Base-by-base conservation (phyloP, 2,329 filamentous ascomycete genomes). In the Rhytidhysteron rufulum region DNA sequence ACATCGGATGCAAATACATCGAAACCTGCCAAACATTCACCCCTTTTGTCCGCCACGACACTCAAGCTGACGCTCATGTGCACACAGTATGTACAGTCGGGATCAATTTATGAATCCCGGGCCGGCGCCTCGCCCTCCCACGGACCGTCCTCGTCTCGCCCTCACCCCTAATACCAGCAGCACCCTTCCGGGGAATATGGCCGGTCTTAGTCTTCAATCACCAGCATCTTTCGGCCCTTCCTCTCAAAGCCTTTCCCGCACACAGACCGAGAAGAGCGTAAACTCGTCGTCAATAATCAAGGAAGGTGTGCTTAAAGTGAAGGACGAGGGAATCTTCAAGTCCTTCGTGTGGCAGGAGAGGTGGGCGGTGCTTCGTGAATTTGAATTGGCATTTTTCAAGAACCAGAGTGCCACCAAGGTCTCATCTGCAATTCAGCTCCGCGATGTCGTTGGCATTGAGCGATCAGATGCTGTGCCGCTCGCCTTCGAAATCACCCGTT, bases 21-120 rank as follows among this genome's bases (percentile, higher is more conserved):
- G 31, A 33, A 19, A 33, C 18, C 31, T 18, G n/a, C 18, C 18
- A 15, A 15, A 4, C n/a, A 4, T 33, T 17, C 31, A 18, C n/a
- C 18, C 4, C 31, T 32, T 17, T 5, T 16, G 11, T 6, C 18
- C 31, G 31, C 5, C 27, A 8, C 31, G 4, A 15, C 20, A 11
- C 3, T 13, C 10, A 21, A 27, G 24, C 34, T 36, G 19, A 36
- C 34, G 16, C 8, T 13, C n/a, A 32, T 13, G 20, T 22, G 19
- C 24, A 27, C 20, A n/a, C 60, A 80, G 77, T 51, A 74, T 80
- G 57, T 84, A 83, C 66, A 71, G 77, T 31, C 69, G 75, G 45
- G 76, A 78, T 48, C 79, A 82, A 56, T 97, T 97, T 72, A 94
- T 97, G 86, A 97, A 97, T 68, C 89, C 93, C 47, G 89, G 93